phyloP scores from a whole-genome alignment of 257 asterid genomes.

The Plectranthus barbatus region DNA sequence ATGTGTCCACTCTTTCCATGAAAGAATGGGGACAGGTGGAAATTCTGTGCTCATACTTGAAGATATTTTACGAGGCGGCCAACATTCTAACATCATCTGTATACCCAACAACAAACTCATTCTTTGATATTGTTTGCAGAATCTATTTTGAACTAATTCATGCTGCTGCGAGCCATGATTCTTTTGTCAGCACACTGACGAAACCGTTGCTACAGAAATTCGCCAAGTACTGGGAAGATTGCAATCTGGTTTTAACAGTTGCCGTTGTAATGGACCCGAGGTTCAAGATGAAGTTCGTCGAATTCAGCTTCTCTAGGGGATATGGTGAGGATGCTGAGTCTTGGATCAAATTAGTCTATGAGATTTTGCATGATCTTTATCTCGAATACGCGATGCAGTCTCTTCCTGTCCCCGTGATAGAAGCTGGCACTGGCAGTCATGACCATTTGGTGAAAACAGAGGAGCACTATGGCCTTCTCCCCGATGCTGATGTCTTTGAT shows the following conservation, averaged over 20 bases:
- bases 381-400: constrained; percentile 34
- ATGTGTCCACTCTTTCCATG: constrained; percentile 30
- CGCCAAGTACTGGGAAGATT: constrained; percentile 49
- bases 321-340: constrained; percentile 36
- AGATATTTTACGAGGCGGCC: constrained; percentile 62
- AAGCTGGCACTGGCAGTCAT: constrained; percentile 22
- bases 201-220: constrained; percentile 38
- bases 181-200: constrained; percentile 29
- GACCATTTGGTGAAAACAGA: constrained; percentile 28
- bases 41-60: constrained; percentile 49
- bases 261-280: constrained; percentile 78
- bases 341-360: constrained; percentile 38
- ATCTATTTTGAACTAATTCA: constrained; percentile 45
- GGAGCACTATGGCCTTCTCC: constrained; percentile 30
- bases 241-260: constrained; percentile 45
- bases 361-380: constrained; percentile 44
- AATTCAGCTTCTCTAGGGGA: constrained; percentile 39
- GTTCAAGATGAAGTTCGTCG: constrained; percentile 55
- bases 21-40: constrained; percentile 76
- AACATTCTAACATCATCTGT: constrained; percentile 36
- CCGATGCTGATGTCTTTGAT: constrained; percentile 38
- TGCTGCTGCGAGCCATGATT: constrained; percentile 35
- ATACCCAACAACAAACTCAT: constrained; percentile 46
- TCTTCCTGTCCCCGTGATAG: constrained; percentile 28
- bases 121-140: constrained; percentile 53